These are phyloP conservation scores for Pseudocercospora pini-densiflorae DNA, from an alignment of 2,329 filamentous ascomycete species.

Conservation along the genomic window DNA sequence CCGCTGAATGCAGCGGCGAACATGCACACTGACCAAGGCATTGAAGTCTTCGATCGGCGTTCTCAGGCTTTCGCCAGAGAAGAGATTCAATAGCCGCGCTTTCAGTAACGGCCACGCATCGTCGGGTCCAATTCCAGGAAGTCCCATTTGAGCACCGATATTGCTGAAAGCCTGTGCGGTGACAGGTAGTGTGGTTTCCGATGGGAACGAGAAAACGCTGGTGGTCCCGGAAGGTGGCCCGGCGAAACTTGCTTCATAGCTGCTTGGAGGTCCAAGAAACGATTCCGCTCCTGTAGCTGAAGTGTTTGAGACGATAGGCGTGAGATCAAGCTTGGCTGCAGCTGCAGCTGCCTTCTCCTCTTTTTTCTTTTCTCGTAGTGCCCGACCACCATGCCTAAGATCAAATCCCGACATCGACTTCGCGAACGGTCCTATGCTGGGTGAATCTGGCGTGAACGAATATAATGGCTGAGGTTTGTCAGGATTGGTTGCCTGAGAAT, in stretches of 20 bases:
- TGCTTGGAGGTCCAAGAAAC: slow-evolving; percentile 32
- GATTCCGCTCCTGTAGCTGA: slow-evolving; percentile 33
- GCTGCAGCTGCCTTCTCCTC: slow-evolving; percentile 55
- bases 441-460: slow-evolving; percentile 77
- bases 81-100: slow-evolving; percentile 75
- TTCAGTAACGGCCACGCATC: slow-evolving; percentile 84
- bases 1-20: slow-evolving; percentile 76
- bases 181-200: slow-evolving; percentile 38
- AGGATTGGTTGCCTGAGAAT: slow-evolving; percentile 75
- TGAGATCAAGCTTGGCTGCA: slow-evolving; percentile 38
- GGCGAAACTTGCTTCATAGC: slow-evolving; percentile 29
- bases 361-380: slow-evolving; percentile 73
- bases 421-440: slow-evolving; percentile 71
- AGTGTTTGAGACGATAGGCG: slow-evolving; percentile 38
- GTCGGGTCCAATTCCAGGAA: slow-evolving; percentile 60
- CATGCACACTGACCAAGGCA: slow-evolving; percentile 75
- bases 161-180: slow-evolving; percentile 48
- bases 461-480: slow-evolving; percentile 76
- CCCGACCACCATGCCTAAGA: slow-evolving; percentile 75
- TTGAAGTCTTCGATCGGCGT: slow-evolving; percentile 87
- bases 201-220: slow-evolving; percentile 39
- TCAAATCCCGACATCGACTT: slow-evolving; percentile 84
- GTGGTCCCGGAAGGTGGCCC: slow-evolving; percentile 37
- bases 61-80: slow-evolving; percentile 78
- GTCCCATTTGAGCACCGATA: slow-evolving; percentile 52